Percentiles rank a stretch among this genome's conserved stretches.
Evolutionary conservation across 805 yeast species (phyloP).

Genomic region (Ogataea sp.): DNA sequence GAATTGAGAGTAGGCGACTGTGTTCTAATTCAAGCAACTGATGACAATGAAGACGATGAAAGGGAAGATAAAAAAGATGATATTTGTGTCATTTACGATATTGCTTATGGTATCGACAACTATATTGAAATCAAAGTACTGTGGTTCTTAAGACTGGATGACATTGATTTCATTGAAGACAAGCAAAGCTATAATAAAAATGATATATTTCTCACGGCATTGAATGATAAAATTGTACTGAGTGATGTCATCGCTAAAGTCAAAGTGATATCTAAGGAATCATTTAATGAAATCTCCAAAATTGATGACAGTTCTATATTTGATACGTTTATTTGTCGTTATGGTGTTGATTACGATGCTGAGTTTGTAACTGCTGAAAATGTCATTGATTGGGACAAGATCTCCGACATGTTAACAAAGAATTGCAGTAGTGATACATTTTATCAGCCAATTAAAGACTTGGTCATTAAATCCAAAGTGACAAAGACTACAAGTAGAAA

Average conservation of each 20-base stretch:
- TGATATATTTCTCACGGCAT: constrained; percentile 52
- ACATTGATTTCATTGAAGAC: constrained; percentile 11
- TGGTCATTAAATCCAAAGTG: constrained; percentile 23
- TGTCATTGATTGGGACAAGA: constrained; percentile 31
- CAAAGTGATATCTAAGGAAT: constrained; percentile 30
- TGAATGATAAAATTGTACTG: constrained; percentile 34
- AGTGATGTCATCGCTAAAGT: constrained; percentile 36
- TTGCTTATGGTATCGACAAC: constrained; percentile 39
- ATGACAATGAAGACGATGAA: constrained; percentile 11
- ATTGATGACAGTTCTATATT: constrained; percentile 28
- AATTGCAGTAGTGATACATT: constrained; percentile 22
- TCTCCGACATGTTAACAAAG: constrained; percentile 15
- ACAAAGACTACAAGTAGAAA: constrained; percentile 10
- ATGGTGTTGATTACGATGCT: background rate
- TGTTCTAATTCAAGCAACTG: constrained; percentile 26
- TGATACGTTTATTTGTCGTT: constrained; percentile 29
- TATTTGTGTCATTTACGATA: constrained; percentile 43
- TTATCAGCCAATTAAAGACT: constrained; percentile 20
- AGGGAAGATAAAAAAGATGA: constrained; percentile 23
- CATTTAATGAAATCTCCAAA: constrained; percentile 22
- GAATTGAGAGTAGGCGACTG: constrained; percentile 47
- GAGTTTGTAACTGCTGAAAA: constrained; percentile 11
- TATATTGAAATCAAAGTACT: constrained; percentile 40
- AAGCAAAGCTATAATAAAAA: constrained; percentile 19
- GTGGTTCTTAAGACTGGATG: constrained; percentile 36